Percentiles rank a stretch among this genome's conserved stretches.
These are phyloP conservation scores for Jacaranda copaia DNA, from an alignment of 257 asterid species.

Conservation along the genomic window DNA sequence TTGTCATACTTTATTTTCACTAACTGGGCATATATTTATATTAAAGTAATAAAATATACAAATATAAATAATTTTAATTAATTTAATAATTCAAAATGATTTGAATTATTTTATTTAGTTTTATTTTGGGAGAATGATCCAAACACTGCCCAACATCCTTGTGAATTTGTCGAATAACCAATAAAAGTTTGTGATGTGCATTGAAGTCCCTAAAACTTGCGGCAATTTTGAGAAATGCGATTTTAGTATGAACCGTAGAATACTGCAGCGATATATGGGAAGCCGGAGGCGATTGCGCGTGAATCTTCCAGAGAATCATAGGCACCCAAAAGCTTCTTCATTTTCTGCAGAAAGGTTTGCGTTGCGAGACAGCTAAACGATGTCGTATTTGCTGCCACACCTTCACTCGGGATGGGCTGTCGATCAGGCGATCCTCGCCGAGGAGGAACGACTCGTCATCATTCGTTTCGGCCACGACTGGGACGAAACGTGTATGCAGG, in stretches of 20 bases:
- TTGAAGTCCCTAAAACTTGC: background rate
- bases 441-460: constrained; percentile 93
- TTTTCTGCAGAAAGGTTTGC: background rate
- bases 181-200: background rate
- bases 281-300: background rate
- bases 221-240: background rate
- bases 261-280: constrained; percentile 13
- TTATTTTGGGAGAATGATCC: too few relatives aligned
- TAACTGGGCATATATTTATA: too few relatives aligned
- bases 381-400: constrained; percentile 92
- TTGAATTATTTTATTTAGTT: too few relatives aligned
- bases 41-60: too few relatives aligned
- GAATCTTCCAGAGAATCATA: constrained; percentile 18
- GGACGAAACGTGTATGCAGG: constrained; percentile 99
- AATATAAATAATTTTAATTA: too few relatives aligned
- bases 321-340: background rate
- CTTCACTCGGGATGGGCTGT: constrained; percentile 99
- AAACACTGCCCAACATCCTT: background rate
- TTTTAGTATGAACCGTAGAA: constrained; percentile 8
- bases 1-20: too few relatives aligned
- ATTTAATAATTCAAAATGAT: too few relatives aligned
- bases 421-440: constrained; percentile 93
- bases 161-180: background rate
- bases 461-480: constrained; percentile 96
- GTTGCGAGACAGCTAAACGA: constrained; percentile 35